Conservation (phyloP, 2,329 filamentous ascomycete species). For the Dactylonectria estremocensis region DNA sequence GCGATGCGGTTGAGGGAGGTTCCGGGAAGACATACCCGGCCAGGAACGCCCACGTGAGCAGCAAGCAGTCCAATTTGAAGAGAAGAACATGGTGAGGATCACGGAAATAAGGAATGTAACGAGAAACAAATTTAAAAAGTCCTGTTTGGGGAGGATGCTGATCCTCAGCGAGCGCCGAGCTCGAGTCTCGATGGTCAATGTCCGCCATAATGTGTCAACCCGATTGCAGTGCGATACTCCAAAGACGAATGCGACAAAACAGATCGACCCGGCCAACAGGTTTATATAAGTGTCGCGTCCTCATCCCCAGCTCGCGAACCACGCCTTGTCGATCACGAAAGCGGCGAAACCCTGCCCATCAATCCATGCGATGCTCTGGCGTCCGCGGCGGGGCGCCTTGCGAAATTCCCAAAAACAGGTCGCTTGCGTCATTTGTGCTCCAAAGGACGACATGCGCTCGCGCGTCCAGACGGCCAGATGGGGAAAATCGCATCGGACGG, state of each 20-base stretch:
- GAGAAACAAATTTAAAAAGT: conserved; percentile 40
- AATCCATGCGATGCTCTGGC: conserved; percentile 6
- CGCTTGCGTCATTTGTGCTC: conserved; percentile 43
- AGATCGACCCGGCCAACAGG: not conserved
- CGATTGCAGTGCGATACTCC: too few species aligned
- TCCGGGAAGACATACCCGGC: conserved; percentile 44
- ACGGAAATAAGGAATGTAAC: conserved; percentile 45
- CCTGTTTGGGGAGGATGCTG: conserved; percentile 34
- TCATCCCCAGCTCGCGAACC: conserved; percentile 6
- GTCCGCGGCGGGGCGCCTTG: conserved; percentile 30
- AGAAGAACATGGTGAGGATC: conserved; percentile 53
- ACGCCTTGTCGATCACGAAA: conserved; percentile 22
- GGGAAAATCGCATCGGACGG: conserved; percentile 38
- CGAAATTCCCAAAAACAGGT: conserved; percentile 22
- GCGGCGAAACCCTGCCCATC: conserved; percentile 8
- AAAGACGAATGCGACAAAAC: not conserved
- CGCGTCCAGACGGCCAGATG: conserved; percentile 22
- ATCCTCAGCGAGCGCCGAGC: not conserved
- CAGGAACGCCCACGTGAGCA: conserved; percentile 55
- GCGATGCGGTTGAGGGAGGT: not conserved
- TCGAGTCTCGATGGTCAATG: conserved; percentile 13
- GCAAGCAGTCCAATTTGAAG: conserved; percentile 54
- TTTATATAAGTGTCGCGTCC: conserved; percentile 18
- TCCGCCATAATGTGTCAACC: conserved; percentile 5
- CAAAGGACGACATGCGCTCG: conserved; percentile 41